These are phyloP conservation scores for Triticum timopheevii DNA, from an alignment of 176 grass and related monocot species.

Conservation along the genomic window DNA sequence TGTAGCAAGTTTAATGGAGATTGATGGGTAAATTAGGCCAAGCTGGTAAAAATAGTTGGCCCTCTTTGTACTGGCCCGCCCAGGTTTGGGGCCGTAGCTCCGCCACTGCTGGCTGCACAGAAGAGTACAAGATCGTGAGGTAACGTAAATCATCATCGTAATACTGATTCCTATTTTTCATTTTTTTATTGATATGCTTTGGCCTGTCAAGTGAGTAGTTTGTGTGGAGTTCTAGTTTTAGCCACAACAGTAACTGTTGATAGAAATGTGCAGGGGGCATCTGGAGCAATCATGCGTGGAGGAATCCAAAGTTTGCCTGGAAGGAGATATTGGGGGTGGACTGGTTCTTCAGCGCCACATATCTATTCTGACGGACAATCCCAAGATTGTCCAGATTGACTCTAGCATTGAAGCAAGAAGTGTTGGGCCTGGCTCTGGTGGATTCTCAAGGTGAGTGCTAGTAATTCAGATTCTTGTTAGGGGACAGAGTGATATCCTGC, in stretches of 20 bases:
- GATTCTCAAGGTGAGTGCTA: conserved; percentile 79
- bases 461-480: not conserved
- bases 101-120: conserved; percentile 96
- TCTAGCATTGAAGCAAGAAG: conserved; percentile 82
- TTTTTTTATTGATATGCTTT: not conserved
- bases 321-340: conserved; percentile 90
- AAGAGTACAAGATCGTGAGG: conserved; percentile 78
- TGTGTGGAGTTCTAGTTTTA: not conserved
- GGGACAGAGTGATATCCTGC: too few species aligned
- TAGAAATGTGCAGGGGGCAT: conserved; percentile 49
- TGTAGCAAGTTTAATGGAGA: too few species aligned
- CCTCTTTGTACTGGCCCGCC: too few species aligned
- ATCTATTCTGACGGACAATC: conserved; percentile 64
- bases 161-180: not conserved
- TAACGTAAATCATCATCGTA: conserved; percentile 17
- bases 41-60: too few species aligned
- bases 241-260: conserved; percentile 1
- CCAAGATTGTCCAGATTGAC: conserved; percentile 58
- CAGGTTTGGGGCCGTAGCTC: too few species aligned
- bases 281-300: conserved; percentile 68
- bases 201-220: not conserved
- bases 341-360: conserved; percentile 71
- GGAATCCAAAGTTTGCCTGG: conserved; percentile 67
- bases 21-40: too few species aligned
- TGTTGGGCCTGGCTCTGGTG: conserved; percentile 84